Evolutionary conservation across 352 stramenopile genomes (phyloP), one percentile per base, ranked within the genome.

Genomic region (Phytophthora sansomeana): DNA sequence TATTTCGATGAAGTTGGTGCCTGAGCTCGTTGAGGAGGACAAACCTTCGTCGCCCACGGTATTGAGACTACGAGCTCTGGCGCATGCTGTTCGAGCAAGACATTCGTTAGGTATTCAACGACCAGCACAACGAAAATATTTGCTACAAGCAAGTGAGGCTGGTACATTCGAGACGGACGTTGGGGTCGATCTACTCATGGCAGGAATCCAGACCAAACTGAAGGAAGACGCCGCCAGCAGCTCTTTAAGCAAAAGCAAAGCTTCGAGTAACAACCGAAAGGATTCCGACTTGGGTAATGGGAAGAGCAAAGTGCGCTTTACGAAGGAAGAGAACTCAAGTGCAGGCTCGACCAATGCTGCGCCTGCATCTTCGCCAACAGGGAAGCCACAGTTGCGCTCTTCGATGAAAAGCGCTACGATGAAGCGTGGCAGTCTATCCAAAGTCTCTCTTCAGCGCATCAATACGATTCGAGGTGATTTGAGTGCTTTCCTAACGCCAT

Each of bases 11-110:
- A 69, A 66, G 36, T 47, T 26, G 0, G 39, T 74, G 26, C 5
- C 32, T 0, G 58, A 78, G 21, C 6, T 69, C 4, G 24, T 41
- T 0, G 48, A 43, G 1, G 62, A 83, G 13, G 14, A 54, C 0
- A 76, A 70, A 14, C 38, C 50, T 24, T 62, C 79, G 1, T 91
- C 84, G 0, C 57, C 63, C 0, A 91, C 80, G 1, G 79, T 75
- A 1, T 49, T 74, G 33, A 59, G 80, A 0, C 61, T 92, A 13
- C 63, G 62, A 24, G 80, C 84, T 9, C 53, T 92, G 1, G 81
- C 80, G 0, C 80, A 77, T 19, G 82, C 78, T 2, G 75, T 92
- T 5, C 76, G 81, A 7, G 84, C 84, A 5, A 78, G 69, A 14
- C 81, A 91, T 26, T 72, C 68, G 10, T 67, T 92, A 3, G 80